A percentile compares a stretch with the other conserved stretches of the same genome.
phyloP scores from a whole-genome alignment of 2,329 filamentous ascomycete species.

The Alternaria viburni region DNA sequence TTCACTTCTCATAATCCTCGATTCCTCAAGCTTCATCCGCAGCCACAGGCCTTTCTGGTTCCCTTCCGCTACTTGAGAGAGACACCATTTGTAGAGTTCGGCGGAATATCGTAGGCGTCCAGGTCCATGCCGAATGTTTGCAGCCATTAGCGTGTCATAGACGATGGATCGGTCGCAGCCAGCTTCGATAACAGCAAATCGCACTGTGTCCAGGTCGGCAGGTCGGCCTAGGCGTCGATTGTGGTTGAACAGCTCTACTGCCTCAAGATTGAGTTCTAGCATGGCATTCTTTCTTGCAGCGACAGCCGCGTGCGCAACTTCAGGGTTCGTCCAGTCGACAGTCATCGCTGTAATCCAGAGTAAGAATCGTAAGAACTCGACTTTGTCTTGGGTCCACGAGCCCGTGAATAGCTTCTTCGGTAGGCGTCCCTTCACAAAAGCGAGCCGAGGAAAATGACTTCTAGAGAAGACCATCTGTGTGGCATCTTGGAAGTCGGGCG shows the following conservation, averaged over 20 bases:
- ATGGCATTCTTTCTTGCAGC: conserved; percentile 37
- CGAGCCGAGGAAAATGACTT: conserved; percentile 34
- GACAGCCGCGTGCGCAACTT: conserved; percentile 9
- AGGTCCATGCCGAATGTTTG: conserved; percentile 20
- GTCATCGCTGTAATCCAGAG: conserved; percentile 41
- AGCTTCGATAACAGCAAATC: conserved; percentile 37
- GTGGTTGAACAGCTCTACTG: conserved; percentile 43
- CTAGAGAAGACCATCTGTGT: conserved; percentile 37
- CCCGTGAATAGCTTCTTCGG: conserved; percentile 37
- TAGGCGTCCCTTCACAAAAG: conserved; percentile 37
- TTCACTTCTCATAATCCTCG: conserved; percentile 3
- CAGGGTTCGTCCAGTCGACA: conserved; percentile 36
- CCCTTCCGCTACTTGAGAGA: conserved; percentile 20
- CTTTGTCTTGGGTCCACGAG: conserved; percentile 35
- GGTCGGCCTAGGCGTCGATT: conserved; percentile 38
- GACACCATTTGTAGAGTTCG: conserved; percentile 37
- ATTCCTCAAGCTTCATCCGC: conserved; percentile 28
- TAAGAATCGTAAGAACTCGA: conserved; percentile 40
- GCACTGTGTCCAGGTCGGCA: conserved; percentile 28
- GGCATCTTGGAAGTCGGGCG: conserved; percentile 36
- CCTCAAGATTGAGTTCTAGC: conserved; percentile 35
- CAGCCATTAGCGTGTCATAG: conserved; percentile 35
- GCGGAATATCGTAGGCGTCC: conserved; percentile 18
- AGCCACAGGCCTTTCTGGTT: conserved; percentile 39
- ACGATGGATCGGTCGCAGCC: conserved; percentile 41